phyloP scores from a whole-genome alignment of 305 asterid species.

The Fraxinus sp. region DNA sequence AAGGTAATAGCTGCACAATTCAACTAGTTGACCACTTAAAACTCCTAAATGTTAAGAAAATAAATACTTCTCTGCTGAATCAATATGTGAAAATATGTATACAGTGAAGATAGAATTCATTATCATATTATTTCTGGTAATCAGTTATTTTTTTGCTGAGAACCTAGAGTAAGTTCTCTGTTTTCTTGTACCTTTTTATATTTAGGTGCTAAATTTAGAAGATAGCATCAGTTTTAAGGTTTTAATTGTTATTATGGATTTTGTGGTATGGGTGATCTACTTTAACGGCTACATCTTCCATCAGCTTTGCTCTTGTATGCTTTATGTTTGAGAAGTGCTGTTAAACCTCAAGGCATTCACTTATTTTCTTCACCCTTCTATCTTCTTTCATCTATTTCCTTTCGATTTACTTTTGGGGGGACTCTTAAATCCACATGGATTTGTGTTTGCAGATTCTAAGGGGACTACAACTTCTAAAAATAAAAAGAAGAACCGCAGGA shows the following conservation, averaged over 20 bases:
- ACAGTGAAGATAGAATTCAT: neutral
- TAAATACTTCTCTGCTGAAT: neutral
- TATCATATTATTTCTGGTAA: neutral
- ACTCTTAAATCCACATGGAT: slow-evolving; percentile 17
- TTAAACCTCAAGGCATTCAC: slow-evolving; percentile 12
- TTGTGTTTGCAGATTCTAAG: slow-evolving; percentile 58
- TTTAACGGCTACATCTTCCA: neutral
- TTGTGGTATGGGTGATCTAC: neutral
- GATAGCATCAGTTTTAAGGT: neutral
- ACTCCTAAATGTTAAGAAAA: neutral
- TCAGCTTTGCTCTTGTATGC: slow-evolving; percentile 6
- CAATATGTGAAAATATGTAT: neutral
- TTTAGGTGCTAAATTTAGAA: neutral
- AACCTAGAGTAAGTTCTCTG: neutral
- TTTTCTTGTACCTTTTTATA: neutral
- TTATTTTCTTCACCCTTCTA: slow-evolving; percentile 3
- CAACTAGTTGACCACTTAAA: neutral
- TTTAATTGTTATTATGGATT: neutral
- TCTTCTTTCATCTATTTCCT: neutral
- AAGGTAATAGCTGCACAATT: neutral
- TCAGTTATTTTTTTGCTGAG: neutral
- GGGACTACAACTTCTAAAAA: slow-evolving; percentile 55
- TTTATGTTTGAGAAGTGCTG: slow-evolving; percentile 1
- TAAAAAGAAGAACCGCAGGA: slow-evolving; percentile 85
- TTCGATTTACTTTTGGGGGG: slow-evolving; percentile 15